These are phyloP conservation scores for Stephania japonica DNA, from an alignment of 164 flowering plant species.

Conservation along the genomic window DNA sequence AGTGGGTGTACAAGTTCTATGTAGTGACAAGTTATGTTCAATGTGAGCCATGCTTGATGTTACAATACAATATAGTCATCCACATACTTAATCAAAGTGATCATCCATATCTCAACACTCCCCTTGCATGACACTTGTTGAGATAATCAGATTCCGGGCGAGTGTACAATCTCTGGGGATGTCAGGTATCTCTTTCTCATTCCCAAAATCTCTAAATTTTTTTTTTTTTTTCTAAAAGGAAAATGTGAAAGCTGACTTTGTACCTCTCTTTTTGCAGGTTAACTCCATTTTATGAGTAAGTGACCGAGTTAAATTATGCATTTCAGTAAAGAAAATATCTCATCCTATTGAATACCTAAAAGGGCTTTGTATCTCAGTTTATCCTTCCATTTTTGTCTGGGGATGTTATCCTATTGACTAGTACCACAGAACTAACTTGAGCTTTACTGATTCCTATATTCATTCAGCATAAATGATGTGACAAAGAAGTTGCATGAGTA, in stretches of 20 bases:
- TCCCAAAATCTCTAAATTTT: neutral
- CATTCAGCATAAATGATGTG: slow-evolving; percentile 59
- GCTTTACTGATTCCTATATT: slow-evolving; percentile 8
- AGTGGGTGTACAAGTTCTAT: no score
- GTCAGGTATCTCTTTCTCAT: slow-evolving; percentile 44
- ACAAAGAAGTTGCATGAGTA: slow-evolving; percentile 67
- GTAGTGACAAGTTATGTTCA: no score
- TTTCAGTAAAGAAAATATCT: neutral
- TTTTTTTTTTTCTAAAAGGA: neutral
- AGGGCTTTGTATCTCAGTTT: neutral
- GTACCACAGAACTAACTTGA: slow-evolving; percentile 1
- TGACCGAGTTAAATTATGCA: neutral
- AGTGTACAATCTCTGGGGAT: slow-evolving; percentile 88
- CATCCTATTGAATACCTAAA: neutral
- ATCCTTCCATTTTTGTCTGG: neutral
- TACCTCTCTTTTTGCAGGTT: slow-evolving; percentile 48
- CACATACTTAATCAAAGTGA: no score
- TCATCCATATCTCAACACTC: no score
- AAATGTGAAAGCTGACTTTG: slow-evolving; percentile 11
- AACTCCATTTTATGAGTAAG: slow-evolving; percentile 93
- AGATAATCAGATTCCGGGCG: slow-evolving; percentile 87
- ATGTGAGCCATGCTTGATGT: no score
- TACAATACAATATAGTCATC: no score
- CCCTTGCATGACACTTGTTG: no score
- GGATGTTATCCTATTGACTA: no score